Evolutionary conservation across 768 basidiomycete species (phyloP).

Genomic region (Xerocomellus chrysenteron): DNA sequence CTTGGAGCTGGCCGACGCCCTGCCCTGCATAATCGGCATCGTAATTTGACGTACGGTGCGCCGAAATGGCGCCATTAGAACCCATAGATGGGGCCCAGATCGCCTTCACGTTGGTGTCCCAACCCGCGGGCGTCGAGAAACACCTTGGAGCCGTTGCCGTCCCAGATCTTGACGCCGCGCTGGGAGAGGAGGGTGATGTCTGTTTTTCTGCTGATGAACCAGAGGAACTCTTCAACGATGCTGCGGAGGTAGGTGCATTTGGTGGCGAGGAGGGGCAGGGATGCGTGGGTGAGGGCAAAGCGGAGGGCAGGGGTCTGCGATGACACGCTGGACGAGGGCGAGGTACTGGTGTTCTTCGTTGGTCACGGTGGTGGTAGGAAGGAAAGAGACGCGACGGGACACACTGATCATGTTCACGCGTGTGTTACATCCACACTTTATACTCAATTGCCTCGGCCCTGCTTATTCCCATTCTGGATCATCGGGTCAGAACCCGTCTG

Average conservation of each 20-base stretch:
- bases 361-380: slow-evolving; percentile 12
- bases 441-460: no score
- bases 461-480: no score
- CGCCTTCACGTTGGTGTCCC: slow-evolving; percentile 82
- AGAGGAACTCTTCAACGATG: slow-evolving; percentile 90
- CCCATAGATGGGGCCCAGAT: slow-evolving; percentile 95
- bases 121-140: slow-evolving; percentile 86
- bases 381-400: slow-evolving; percentile 4
- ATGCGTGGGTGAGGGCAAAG: slow-evolving; percentile 76
- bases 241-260: slow-evolving; percentile 93
- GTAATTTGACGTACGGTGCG: slow-evolving; percentile 72
- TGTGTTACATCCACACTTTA: slow-evolving; percentile 5
- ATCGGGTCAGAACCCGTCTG: slow-evolving; percentile 19
- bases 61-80: slow-evolving; percentile 98
- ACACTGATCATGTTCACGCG: slow-evolving; percentile 9
- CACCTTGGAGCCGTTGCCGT: slow-evolving; percentile 88
- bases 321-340: slow-evolving; percentile 70
- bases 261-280: slow-evolving; percentile 89
- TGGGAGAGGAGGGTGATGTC: slow-evolving; percentile 73
- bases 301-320: slow-evolving; percentile 72
- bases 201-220: slow-evolving; percentile 87
- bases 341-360: slow-evolving; percentile 94
- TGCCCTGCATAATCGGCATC: slow-evolving; percentile 75
- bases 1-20: slow-evolving; percentile 88
- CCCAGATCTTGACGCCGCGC: slow-evolving; percentile 96